Evolutionary conservation across 371 early-diverging fungal species (phyloP).

Genomic region (Nematocida parisii): DNA sequence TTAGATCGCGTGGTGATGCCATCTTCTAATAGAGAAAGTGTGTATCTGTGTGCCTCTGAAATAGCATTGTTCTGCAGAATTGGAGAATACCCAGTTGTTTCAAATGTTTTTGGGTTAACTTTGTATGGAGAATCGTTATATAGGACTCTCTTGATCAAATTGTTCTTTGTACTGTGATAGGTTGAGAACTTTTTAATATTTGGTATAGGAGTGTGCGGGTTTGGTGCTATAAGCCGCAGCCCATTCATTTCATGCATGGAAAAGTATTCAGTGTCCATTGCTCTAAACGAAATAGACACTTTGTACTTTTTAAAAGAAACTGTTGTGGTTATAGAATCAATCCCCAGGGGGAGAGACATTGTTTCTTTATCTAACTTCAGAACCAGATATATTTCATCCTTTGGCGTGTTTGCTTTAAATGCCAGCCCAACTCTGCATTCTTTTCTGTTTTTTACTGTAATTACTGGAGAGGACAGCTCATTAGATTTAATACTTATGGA

Average conservation of each 20-base stretch:
- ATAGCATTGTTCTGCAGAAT: conserved; percentile 23
- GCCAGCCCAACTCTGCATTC: conserved; percentile 23
- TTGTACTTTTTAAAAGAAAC: conserved; percentile 14
- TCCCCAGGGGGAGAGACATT: background rate
- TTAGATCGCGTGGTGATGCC: background rate
- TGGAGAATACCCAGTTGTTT: conserved; percentile 34
- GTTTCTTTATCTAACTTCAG: conserved; percentile 1
- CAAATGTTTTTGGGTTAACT: conserved; percentile 29
- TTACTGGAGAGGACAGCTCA: background rate
- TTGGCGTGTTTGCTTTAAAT: background rate
- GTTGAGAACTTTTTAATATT: conserved; percentile 17
- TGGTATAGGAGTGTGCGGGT: background rate
- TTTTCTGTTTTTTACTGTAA: background rate
- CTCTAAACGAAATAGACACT: background rate
- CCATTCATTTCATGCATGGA: conserved; percentile 13
- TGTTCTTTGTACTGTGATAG: background rate
- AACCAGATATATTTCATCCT: conserved; percentile 10
- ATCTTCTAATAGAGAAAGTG: background rate
- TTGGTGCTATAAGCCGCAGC: background rate
- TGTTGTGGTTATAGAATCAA: background rate
- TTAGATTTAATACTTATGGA: background rate
- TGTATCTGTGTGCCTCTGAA: conserved; percentile 28
- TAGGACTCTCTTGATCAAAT: background rate
- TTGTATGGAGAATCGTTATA: conserved; percentile 36
- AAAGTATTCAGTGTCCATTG: conserved; percentile 1